phyloP scores from a whole-genome alignment of 495 filamentous ascomycete species.

The Tuber borchii region DNA sequence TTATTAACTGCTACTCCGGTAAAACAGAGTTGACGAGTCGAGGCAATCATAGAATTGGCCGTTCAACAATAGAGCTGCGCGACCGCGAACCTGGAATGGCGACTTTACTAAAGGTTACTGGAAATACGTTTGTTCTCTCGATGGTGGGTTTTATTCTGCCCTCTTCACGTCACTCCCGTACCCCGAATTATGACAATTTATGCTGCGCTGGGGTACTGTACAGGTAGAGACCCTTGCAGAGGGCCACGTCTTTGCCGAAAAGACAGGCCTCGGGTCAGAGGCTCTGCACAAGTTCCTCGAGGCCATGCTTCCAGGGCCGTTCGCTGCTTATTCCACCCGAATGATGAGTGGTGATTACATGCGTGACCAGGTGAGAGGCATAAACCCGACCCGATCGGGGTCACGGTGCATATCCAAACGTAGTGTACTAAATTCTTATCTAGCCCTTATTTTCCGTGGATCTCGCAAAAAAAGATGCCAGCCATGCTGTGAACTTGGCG shows the following conservation, averaged over 20 bases:
- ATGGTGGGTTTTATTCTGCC: slow-evolving; percentile 50
- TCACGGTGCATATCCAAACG: slow-evolving; percentile 38
- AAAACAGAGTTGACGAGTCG: not conserved
- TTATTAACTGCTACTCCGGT: not conserved
- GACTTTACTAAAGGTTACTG: slow-evolving; percentile 67
- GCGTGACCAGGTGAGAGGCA: slow-evolving; percentile 48
- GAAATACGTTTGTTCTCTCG: slow-evolving; percentile 80
- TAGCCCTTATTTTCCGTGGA: slow-evolving; percentile 77
- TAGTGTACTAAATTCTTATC: not conserved
- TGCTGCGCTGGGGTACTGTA: not conserved
- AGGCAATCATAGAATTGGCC: slow-evolving; percentile 48
- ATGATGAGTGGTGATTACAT: slow-evolving; percentile 71
- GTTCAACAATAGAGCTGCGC: slow-evolving; percentile 62
- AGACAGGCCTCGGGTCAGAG: slow-evolving; percentile 65
- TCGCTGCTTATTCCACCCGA: slow-evolving; percentile 63
- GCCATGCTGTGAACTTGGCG: slow-evolving; percentile 66
- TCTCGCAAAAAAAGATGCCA: slow-evolving; percentile 75
- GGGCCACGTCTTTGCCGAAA: slow-evolving; percentile 69
- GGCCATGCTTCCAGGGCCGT: slow-evolving; percentile 53
- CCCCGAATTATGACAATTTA: not conserved
- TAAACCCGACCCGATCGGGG: slow-evolving; percentile 41
- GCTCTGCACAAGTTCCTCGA: slow-evolving; percentile 64
- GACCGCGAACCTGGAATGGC: slow-evolving; percentile 56
- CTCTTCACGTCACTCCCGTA: not conserved
- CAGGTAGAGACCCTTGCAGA: slow-evolving; percentile 61